Conservation (phyloP, 2,329 filamentous ascomycete genomes). For the Fusarium fujikuroi region DNA sequence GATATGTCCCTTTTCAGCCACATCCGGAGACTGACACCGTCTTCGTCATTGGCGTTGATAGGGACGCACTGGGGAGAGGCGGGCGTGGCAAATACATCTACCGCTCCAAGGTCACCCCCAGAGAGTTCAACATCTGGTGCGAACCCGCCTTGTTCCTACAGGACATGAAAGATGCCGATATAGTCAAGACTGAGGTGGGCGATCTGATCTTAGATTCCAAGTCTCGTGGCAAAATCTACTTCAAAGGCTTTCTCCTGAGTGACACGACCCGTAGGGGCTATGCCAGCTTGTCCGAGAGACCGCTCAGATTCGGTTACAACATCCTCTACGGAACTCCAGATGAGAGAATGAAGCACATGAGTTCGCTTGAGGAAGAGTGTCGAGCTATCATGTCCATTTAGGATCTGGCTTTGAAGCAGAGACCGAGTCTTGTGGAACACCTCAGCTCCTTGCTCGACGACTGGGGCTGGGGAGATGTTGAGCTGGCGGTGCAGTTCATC, state of each 20-base stretch:
- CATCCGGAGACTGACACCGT: background rate
- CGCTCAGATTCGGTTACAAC: constrained; percentile 27
- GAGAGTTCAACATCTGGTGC: constrained; percentile 21
- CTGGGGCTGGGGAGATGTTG: constrained; percentile 15
- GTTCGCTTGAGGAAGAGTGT: constrained; percentile 2
- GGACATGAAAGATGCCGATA: background rate
- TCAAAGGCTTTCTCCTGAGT: constrained; percentile 13
- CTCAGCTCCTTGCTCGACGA: constrained; percentile 24
- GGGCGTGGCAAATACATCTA: background rate
- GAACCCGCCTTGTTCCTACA: constrained; percentile 15
- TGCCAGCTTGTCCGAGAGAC: constrained; percentile 16
- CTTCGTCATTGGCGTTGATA: constrained; percentile 9
- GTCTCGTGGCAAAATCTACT: constrained; percentile 5
- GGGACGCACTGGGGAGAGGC: background rate
- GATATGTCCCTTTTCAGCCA: background rate
- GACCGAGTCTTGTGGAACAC: background rate
- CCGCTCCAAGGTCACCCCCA: background rate
- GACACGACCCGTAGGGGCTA: background rate
- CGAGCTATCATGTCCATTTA: constrained; percentile 23
- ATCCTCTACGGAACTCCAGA: constrained; percentile 2
- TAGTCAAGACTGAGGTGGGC: background rate
- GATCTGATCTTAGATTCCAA: constrained; percentile 2
- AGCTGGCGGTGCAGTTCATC: background rate
- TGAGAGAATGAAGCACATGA: background rate
- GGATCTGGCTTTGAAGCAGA: constrained; percentile 2